A percentile compares a stretch with the other conserved stretches of the same genome.
These are phyloP conservation scores for Scutellaria barbata DNA, from an alignment of 257 asterid genomes.

Conservation along the genomic window DNA sequence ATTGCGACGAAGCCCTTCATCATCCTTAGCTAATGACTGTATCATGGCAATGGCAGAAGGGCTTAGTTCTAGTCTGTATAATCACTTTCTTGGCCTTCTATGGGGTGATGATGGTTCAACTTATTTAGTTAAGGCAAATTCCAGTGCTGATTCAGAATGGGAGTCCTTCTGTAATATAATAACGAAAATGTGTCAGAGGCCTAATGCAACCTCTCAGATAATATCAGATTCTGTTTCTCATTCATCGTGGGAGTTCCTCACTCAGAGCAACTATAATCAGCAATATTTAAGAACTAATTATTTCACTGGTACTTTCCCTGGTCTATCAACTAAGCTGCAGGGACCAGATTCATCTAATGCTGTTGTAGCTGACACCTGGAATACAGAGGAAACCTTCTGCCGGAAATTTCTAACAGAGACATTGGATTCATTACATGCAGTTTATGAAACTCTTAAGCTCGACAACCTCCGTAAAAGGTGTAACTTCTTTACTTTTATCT, in stretches of 20 bases:
- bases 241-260: constrained; percentile 93
- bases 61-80: constrained; percentile 64
- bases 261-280: constrained; percentile 71
- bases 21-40: constrained; percentile 85
- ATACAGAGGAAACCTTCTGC: constrained; percentile 45
- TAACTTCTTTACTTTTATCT: constrained; percentile 25
- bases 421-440: constrained; percentile 85
- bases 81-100: constrained; percentile 70
- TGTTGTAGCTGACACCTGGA: constrained; percentile 37
- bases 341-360: constrained; percentile 47
- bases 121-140: constrained; percentile 54
- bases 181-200: constrained; percentile 50
- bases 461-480: constrained; percentile 93
- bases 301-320: constrained; percentile 51
- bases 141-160: constrained; percentile 80
- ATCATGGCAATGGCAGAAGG: constrained; percentile 85
- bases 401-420: constrained; percentile 57
- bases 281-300: constrained; percentile 54
- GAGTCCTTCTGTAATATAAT: constrained; percentile 69
- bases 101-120: constrained; percentile 70
- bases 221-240: constrained; percentile 49
- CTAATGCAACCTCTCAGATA: constrained; percentile 39
- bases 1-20: constrained; percentile 77
- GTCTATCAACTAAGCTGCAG: constrained; percentile 44
- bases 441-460: constrained; percentile 87